Conservation (phyloP, 805 yeast species). For the Pichia exigua region DNA sequence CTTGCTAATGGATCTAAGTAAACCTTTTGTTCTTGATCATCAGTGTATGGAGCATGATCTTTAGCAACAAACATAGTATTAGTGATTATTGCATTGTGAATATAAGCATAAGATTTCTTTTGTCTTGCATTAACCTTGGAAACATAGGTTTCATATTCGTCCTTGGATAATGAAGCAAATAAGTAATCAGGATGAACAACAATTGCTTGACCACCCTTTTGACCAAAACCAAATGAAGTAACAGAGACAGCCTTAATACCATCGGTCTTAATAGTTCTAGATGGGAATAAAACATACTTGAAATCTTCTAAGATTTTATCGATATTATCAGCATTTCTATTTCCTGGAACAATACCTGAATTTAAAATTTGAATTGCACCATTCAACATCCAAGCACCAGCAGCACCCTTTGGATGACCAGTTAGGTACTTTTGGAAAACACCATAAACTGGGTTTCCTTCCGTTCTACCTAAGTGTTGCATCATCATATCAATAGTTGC, state of each 20-base stretch:
- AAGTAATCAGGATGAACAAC: slow-evolving; percentile 90
- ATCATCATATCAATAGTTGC: slow-evolving; percentile 88
- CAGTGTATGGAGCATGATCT: slow-evolving; percentile 87
- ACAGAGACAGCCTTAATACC: slow-evolving; percentile 96
- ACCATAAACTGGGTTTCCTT: slow-evolving; percentile 97
- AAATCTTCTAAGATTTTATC: slow-evolving; percentile 76
- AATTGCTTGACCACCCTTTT: slow-evolving; percentile 96
- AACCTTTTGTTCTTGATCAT: slow-evolving; percentile 80
- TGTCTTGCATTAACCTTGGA: slow-evolving; percentile 71
- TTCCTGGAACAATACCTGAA: slow-evolving; percentile 90
- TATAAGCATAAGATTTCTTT: slow-evolving; percentile 84
- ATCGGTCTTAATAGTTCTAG: slow-evolving; percentile 87
- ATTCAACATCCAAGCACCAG: slow-evolving; percentile 99
- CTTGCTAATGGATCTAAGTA: slow-evolving; percentile 95
- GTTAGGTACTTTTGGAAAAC: slow-evolving; percentile 98
- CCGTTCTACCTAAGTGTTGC: slow-evolving; percentile 89
- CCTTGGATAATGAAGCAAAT: slow-evolving; percentile 69
- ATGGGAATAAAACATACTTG: slow-evolving; percentile 89
- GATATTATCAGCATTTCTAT: slow-evolving; percentile 96
- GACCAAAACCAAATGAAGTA: slow-evolving; percentile 98
- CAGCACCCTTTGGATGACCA: slow-evolving; percentile 99
- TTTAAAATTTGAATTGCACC: slow-evolving; percentile 93
- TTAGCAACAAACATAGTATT: slow-evolving; percentile 89
- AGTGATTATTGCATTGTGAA: slow-evolving; percentile 89
- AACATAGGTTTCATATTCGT: slow-evolving; percentile 64